Conservation (phyloP, 768 basidiomycete genomes). For the Lentinula detonsa region DNA sequence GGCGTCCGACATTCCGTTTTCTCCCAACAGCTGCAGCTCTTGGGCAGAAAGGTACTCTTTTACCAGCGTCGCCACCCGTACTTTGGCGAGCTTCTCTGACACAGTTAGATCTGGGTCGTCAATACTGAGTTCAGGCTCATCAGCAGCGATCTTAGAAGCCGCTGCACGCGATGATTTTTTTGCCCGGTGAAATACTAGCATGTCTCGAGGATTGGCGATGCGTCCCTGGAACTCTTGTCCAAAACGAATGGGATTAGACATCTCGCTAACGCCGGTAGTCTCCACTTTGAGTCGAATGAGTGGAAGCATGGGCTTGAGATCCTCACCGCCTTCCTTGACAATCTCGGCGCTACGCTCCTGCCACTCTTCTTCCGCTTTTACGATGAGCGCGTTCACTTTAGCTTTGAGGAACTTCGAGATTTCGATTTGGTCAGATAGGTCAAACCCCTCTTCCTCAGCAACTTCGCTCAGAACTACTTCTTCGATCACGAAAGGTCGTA, state of each 20-base stretch:
- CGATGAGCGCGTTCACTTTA: constrained; percentile 74
- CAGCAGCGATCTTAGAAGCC: constrained; percentile 55
- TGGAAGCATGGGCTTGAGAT: constrained; percentile 71
- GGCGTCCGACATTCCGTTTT: constrained; percentile 88
- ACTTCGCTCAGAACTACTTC: constrained; percentile 70
- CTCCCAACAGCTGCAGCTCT: constrained; percentile 86
- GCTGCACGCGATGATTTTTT: constrained; percentile 46
- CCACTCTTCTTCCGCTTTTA: constrained; percentile 72
- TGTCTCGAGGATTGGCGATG: constrained; percentile 92
- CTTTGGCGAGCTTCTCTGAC: constrained; percentile 70
- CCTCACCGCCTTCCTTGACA: constrained; percentile 53
- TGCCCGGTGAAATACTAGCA: constrained; percentile 84
- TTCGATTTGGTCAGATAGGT: constrained; percentile 75
- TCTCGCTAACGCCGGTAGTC: constrained; percentile 84
- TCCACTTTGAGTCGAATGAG: constrained; percentile 87
- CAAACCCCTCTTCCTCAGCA: constrained; percentile 71
- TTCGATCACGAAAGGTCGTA: constrained; percentile 90
- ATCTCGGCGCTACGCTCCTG: constrained; percentile 67
- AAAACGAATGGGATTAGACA: constrained; percentile 94
- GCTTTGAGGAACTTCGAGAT: constrained; percentile 76
- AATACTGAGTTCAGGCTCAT: constrained; percentile 76
- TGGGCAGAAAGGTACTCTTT: constrained; percentile 90
- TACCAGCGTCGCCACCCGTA: constrained; percentile 86
- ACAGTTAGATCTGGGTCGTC: constrained; percentile 65
- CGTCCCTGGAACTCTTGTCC: constrained; percentile 91